Percentiles rank a stretch among this genome's conserved stretches.
Conservation (phyloP, 768 basidiomycete genomes). For the Epithele typhae region DNA sequence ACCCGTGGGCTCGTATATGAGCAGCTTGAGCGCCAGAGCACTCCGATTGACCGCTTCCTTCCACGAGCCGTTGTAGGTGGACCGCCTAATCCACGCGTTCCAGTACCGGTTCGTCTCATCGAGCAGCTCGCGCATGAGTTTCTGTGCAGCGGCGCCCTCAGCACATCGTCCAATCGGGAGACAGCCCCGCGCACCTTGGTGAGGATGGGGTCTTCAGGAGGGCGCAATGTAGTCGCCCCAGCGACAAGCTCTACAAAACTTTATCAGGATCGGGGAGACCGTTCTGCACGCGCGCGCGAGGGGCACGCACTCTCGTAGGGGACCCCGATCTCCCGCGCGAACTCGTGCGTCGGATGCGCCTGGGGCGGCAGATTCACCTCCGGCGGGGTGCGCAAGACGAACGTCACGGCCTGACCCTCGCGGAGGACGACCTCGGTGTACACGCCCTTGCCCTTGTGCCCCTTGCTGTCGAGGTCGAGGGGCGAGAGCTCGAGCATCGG, state of each 20-base stretch:
- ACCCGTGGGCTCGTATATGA: constrained; percentile 92
- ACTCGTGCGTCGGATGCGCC: constrained; percentile 32
- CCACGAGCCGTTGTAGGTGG: constrained; percentile 92
- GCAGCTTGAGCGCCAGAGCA: constrained; percentile 88
- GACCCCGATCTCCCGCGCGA: constrained; percentile 43
- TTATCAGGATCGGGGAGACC: neutral
- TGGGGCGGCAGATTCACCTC: constrained; percentile 20
- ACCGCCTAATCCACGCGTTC: constrained; percentile 85
- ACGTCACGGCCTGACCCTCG: constrained; percentile 91
- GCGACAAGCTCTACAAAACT: constrained; percentile 34
- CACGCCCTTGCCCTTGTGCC: constrained; percentile 69
- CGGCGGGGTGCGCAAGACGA: constrained; percentile 71
- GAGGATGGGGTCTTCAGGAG: constrained; percentile 67
- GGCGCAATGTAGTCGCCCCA: constrained; percentile 42
- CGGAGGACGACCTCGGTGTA: constrained; percentile 53
- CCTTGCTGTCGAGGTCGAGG: constrained; percentile 64
- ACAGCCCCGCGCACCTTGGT: constrained; percentile 42
- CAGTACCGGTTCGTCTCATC: constrained; percentile 75
- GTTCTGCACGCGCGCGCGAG: neutral
- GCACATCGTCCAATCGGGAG: neutral
- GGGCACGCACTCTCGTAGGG: constrained; percentile 35
- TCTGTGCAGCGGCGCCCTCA: constrained; percentile 38
- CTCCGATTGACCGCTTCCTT: constrained; percentile 92
- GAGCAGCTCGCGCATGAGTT: constrained; percentile 54
- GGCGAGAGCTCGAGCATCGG: constrained; percentile 56